phyloP scores from a whole-genome alignment of 352 stramenopile species.

The Phytophthora agathidicida region DNA sequence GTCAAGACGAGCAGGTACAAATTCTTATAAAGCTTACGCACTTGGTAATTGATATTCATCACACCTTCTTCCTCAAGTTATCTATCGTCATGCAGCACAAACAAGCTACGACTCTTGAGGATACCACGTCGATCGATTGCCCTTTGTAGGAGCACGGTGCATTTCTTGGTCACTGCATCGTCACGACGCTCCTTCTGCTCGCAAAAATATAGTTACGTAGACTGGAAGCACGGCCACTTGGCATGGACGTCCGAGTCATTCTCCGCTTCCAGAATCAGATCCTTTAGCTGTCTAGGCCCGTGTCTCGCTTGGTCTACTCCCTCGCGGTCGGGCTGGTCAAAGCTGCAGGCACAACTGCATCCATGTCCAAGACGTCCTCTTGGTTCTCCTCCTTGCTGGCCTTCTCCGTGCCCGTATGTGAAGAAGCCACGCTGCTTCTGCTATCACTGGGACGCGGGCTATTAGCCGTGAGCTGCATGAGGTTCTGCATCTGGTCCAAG shows the following conservation, averaged over 20 bases:
- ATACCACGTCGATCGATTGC: no score
- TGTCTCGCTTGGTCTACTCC: conserved; percentile 11
- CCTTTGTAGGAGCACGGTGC: no score
- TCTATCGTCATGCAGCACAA: no score
- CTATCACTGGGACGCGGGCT: conserved; percentile 25
- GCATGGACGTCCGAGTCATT: neutral
- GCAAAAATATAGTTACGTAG: conserved; percentile 26
- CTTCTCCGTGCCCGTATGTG: conserved; percentile 20
- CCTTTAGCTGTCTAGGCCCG: conserved; percentile 10
- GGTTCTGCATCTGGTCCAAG: conserved; percentile 83
- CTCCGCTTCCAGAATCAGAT: conserved; percentile 13
- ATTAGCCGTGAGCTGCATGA: conserved; percentile 71
- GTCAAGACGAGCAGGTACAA: conserved; percentile 2
- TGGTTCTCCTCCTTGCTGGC: conserved; percentile 14
- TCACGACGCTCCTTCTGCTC: neutral
- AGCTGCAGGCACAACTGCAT: conserved; percentile 9
- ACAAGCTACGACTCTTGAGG: neutral
- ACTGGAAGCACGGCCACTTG: conserved; percentile 7
- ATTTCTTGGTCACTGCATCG: neutral
- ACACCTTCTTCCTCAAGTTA: conserved; percentile 3
- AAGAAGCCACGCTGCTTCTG: conserved; percentile 28
- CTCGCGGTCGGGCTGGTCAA: conserved; percentile 3
- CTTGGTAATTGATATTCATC: conserved; percentile 12
- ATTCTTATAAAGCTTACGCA: conserved; percentile 18
- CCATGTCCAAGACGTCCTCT: conserved; percentile 11